phyloP scores from a whole-genome alignment of 306 rosid genomes.

The Sindora glabra region DNA sequence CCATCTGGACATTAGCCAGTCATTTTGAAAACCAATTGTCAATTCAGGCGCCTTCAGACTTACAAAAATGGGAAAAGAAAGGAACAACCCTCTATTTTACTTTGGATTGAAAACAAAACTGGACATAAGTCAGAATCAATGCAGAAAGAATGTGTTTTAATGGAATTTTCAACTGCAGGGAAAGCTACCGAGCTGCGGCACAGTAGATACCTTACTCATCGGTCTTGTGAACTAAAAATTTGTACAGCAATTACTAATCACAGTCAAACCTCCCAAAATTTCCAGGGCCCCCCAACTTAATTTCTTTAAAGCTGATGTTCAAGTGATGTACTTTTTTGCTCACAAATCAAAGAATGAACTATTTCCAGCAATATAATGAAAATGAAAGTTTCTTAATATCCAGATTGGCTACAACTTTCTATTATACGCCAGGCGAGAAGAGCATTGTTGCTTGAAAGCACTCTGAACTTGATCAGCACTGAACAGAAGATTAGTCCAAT shows the following conservation, averaged over 20 bases:
- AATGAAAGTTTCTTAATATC: constrained; percentile 23
- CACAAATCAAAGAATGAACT: constrained; percentile 80
- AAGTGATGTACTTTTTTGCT: constrained; percentile 30
- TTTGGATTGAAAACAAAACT: not conserved
- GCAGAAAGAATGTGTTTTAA: not conserved
- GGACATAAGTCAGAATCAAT: constrained; percentile 6
- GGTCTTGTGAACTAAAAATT: constrained; percentile 28
- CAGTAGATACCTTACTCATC: constrained; percentile 18
- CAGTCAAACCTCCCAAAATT: constrained; percentile 24
- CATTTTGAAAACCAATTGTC: too few relatives aligned
- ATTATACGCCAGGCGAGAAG: constrained; percentile 41
- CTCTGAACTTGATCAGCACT: constrained; percentile 63
- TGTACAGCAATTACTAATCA: constrained; percentile 34
- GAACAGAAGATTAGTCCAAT: constrained; percentile 75
- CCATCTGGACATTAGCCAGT: too few relatives aligned
- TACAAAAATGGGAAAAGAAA: too few relatives aligned
- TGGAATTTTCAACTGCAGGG: not conserved
- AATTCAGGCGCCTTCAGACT: too few relatives aligned
- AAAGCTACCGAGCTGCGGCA: constrained; percentile 8
- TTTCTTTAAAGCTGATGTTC: constrained; percentile 29
- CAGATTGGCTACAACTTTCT: constrained; percentile 54
- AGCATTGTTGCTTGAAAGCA: constrained; percentile 39
- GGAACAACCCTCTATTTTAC: not conserved
- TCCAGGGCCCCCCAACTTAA: too few relatives aligned
- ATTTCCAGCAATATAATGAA: constrained; percentile 28